A percentile compares a stretch with the other conserved stretches of the same genome.
These are phyloP conservation scores for Mycena belliarum DNA, from an alignment of 768 basidiomycete species.

Conservation along the genomic window DNA sequence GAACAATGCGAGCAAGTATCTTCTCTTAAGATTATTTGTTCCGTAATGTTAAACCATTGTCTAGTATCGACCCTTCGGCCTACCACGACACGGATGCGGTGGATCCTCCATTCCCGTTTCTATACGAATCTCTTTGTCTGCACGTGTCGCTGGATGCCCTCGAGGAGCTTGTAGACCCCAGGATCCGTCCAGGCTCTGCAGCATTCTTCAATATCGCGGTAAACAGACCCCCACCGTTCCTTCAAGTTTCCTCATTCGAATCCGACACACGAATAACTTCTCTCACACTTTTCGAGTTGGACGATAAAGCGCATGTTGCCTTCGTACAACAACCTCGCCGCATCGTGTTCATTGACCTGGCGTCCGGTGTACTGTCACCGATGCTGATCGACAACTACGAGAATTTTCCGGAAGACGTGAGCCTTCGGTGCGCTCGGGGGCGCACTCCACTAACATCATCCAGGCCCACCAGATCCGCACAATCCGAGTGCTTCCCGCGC, in stretches of 20 bases:
- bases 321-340: slow-evolving; percentile 43
- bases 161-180: slow-evolving; percentile 46
- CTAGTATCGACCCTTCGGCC: slow-evolving; percentile 39
- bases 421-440: slow-evolving; percentile 2
- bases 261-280: slow-evolving; percentile 38
- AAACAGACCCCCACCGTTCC: slow-evolving; percentile 41
- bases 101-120: slow-evolving; percentile 43
- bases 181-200: slow-evolving; percentile 36
- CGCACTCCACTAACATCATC: neutral
- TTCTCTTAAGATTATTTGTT: neutral
- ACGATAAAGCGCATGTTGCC: slow-evolving; percentile 41
- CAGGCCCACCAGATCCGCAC: slow-evolving; percentile 53
- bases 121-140: slow-evolving; percentile 47
- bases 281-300: slow-evolving; percentile 44
- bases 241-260: slow-evolving; percentile 37
- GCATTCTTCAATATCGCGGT: slow-evolving; percentile 38
- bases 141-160: slow-evolving; percentile 42
- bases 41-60: neutral
- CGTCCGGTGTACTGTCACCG: slow-evolving; percentile 34
- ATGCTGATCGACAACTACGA: slow-evolving; percentile 41
- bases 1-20: slow-evolving; percentile 16
- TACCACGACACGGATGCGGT: slow-evolving; percentile 38
- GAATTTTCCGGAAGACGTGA: slow-evolving; percentile 25
- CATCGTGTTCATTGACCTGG: slow-evolving; percentile 44
- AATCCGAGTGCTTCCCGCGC: slow-evolving; percentile 52